phyloP scores from a whole-genome alignment of 2,329 filamentous ascomycete genomes.

The Xylariales sp. region DNA sequence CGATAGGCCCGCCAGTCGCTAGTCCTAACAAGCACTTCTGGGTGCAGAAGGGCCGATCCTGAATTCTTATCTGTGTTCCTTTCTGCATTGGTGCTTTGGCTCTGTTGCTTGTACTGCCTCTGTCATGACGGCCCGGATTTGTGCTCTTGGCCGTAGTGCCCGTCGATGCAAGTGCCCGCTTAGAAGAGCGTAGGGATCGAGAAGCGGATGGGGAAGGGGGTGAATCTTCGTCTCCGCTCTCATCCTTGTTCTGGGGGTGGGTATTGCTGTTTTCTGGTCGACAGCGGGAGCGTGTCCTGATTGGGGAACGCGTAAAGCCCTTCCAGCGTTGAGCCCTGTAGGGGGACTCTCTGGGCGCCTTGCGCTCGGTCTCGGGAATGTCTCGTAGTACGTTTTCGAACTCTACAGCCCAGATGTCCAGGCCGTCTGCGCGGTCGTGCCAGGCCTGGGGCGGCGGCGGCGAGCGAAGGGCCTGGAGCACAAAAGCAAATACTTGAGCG shows the following conservation, averaged over 20 bases:
- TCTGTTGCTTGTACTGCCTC: neutral
- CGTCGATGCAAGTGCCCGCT: neutral
- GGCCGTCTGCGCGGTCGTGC: constrained; percentile 47
- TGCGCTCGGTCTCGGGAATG: constrained; percentile 33
- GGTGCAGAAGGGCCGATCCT: constrained; percentile 38
- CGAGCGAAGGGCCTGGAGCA: constrained; percentile 50
- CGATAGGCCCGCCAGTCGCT: constrained; percentile 59
- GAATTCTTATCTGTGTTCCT: constrained; percentile 2
- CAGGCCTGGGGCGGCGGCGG: constrained; percentile 47
- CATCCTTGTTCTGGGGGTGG: constrained; percentile 2
- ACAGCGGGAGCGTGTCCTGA: constrained; percentile 46
- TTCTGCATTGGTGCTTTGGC: constrained; percentile 22
- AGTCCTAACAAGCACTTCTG: constrained; percentile 55
- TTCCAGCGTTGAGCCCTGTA: constrained; percentile 44
- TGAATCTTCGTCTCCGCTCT: constrained; percentile 22
- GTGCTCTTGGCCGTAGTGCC: neutral
- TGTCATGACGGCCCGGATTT: neutral
- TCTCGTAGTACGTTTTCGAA: constrained; percentile 34
- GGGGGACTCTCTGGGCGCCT: constrained; percentile 9
- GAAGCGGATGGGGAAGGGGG: constrained; percentile 27
- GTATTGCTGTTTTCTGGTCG: constrained; percentile 18
- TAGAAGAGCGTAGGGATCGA: constrained; percentile 10
- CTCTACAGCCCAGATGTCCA: constrained; percentile 52
- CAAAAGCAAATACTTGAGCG: constrained; percentile 54
- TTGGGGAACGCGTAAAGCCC: constrained; percentile 48